Percentiles rank a stretch among this genome's conserved stretches.
phyloP scores from a whole-genome alignment of 257 asterid species.

The Craterostigma plantagineum region DNA sequence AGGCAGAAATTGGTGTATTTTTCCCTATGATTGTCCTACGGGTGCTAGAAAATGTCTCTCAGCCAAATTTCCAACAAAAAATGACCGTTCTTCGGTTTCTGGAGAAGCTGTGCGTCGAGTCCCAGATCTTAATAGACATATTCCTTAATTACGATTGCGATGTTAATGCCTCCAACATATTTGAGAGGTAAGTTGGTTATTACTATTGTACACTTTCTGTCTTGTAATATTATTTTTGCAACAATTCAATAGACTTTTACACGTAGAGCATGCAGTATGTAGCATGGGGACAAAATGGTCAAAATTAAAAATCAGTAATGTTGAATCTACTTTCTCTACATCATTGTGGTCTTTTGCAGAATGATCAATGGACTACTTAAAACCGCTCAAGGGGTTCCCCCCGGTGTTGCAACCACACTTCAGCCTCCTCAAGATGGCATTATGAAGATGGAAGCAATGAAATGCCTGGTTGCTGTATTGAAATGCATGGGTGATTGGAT shows the following conservation, averaged over 20 bases:
- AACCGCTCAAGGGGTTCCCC: conserved; percentile 97
- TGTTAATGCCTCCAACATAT: conserved; percentile 96
- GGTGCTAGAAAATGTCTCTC: conserved; percentile 84
- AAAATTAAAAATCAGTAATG: conserved; percentile 3
- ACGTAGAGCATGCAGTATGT: too few species aligned
- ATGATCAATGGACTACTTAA: conserved; percentile 98
- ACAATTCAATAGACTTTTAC: too few species aligned
- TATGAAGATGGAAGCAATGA: conserved; percentile 91
- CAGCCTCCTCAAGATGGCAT: conserved; percentile 74
- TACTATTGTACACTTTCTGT: too few species aligned
- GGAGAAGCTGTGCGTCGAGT: conserved; percentile 78
- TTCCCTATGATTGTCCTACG: conserved; percentile 97
- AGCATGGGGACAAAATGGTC: background rate
- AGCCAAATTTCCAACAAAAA: conserved; percentile 96
- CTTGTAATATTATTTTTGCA: too few species aligned
- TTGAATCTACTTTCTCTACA: conserved; percentile 8
- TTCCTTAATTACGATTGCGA: conserved; percentile 97
- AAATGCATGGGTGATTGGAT: conserved; percentile 98
- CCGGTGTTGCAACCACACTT: conserved; percentile 68
- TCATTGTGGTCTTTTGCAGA: conserved; percentile 22
- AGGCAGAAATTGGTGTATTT: conserved; percentile 97
- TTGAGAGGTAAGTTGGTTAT: conserved; percentile 48
- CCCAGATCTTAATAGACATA: conserved; percentile 93
- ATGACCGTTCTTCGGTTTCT: conserved; percentile 94
- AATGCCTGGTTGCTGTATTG: conserved; percentile 72